Evolutionary conservation across 495 filamentous ascomycete species (phyloP).

Genomic region (Daldinia vernicosa): DNA sequence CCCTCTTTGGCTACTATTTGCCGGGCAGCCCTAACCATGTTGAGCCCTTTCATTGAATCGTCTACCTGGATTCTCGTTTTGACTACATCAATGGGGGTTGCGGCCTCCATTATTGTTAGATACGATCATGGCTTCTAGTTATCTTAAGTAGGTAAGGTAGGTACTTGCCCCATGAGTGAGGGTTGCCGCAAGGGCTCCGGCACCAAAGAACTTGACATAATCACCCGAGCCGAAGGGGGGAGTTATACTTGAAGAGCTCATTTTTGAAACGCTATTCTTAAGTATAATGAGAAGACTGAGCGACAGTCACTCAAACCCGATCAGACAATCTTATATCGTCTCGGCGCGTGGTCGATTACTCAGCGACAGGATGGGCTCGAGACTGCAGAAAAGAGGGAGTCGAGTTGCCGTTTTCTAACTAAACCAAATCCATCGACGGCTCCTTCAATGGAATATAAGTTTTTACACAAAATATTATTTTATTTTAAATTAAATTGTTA

Average conservation of each 20-base stretch:
- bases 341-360: constrained; percentile 20
- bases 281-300: not conserved
- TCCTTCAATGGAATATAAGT: too few relatives aligned
- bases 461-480: too few relatives aligned
- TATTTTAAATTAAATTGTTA: not conserved
- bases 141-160: constrained; percentile 74
- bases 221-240: constrained; percentile 42
- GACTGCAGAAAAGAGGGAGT: not conserved
- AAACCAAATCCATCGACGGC: not conserved
- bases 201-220: constrained; percentile 80
- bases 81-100: constrained; percentile 60
- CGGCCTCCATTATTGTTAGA: constrained; percentile 50
- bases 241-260: constrained; percentile 35
- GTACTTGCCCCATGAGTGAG: constrained; percentile 83
- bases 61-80: constrained; percentile 84
- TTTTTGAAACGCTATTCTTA: not conserved
- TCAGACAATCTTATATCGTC: not conserved
- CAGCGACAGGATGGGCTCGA: constrained; percentile 19
- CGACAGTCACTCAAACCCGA: not conserved
- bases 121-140: constrained; percentile 48
- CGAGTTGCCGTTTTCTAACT: not conserved
- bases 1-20: constrained; percentile 76
- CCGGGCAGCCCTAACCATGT: constrained; percentile 74
- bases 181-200: constrained; percentile 84
- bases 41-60: constrained; percentile 74